Conservation (phyloP, 306 rosid species). For the Amphicarpaea edgeworthii region DNA sequence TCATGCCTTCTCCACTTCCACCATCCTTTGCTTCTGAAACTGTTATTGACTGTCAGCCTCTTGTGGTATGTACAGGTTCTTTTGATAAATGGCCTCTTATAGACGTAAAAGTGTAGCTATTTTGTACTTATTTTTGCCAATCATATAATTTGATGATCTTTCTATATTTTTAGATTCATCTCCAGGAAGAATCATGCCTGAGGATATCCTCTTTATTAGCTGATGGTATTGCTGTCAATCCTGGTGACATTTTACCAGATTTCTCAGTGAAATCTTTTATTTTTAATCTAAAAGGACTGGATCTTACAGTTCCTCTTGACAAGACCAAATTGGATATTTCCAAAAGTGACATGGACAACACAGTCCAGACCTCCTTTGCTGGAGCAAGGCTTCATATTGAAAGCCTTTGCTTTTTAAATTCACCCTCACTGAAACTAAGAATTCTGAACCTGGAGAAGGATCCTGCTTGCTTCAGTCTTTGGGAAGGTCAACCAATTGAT, state of each 20-base stretch:
- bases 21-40: slow-evolving; percentile 91
- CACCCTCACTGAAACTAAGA: slow-evolving; percentile 70
- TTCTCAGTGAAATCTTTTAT: slow-evolving; percentile 77
- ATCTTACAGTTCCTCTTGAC: slow-evolving; percentile 79
- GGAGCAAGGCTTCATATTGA: slow-evolving; percentile 91
- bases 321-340: slow-evolving; percentile 52
- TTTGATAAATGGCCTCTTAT: slow-evolving; percentile 23
- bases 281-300: slow-evolving; percentile 75
- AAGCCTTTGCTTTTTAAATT: slow-evolving; percentile 68
- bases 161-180: slow-evolving; percentile 70
- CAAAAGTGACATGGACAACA: slow-evolving; percentile 52
- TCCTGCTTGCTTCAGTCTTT: slow-evolving; percentile 95
- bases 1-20: slow-evolving; percentile 89
- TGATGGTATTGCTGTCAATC: slow-evolving; percentile 84
- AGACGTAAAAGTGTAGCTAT: background rate
- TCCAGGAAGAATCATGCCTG: slow-evolving; percentile 91
- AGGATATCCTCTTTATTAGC: slow-evolving; percentile 92
- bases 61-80: slow-evolving; percentile 67
- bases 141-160: slow-evolving; percentile 32
- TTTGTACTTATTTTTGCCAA: slow-evolving; percentile 26
- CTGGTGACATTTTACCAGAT: slow-evolving; percentile 86
- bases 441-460: slow-evolving; percentile 85
- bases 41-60: slow-evolving; percentile 87
- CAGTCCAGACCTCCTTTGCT: slow-evolving; percentile 63
- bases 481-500: slow-evolving; percentile 91